A percentile compares a stretch with the other conserved stretches of the same genome.
phyloP scores from a whole-genome alignment of 2,329 filamentous ascomycete species.

The Ceratocystis destructans region DNA sequence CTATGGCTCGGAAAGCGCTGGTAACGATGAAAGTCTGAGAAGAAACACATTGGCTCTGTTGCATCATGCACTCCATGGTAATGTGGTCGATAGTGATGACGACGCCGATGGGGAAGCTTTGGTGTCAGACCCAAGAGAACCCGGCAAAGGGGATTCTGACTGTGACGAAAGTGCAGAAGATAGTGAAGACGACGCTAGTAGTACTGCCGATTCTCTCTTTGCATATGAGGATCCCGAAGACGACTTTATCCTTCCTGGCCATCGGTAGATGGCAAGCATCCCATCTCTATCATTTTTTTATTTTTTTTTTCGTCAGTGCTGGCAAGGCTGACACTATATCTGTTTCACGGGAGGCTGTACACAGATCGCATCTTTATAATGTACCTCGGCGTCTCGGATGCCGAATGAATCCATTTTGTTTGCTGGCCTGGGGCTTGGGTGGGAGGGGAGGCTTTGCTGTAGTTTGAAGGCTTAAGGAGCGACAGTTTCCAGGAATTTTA shows the following conservation, averaged over 20 bases:
- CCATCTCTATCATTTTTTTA: not conserved
- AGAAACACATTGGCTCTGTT: conserved; percentile 14
- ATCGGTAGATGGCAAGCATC: conserved; percentile 28
- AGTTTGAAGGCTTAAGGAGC: not conserved
- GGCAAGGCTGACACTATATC: not conserved
- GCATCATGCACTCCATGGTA: conserved; percentile 21
- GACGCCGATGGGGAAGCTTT: conserved; percentile 19
- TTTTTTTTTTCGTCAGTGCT: not conserved
- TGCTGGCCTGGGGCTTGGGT: not conserved
- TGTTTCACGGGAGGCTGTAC: not conserved
- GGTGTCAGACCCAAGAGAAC: not conserved
- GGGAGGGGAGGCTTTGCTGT: not conserved
- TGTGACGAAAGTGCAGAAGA: conserved; percentile 27
- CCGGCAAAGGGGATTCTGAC: not conserved
- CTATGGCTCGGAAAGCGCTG: conserved; percentile 35
- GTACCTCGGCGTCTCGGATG: not conserved
- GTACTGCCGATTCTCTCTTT: conserved; percentile 25
- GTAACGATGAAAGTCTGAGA: conserved; percentile 22
- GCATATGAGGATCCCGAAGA: conserved; percentile 37
- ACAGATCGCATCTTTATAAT: not conserved
- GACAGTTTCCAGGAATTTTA: no score
- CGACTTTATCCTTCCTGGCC: conserved; percentile 38
- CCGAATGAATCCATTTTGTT: not conserved
- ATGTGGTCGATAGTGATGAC: conserved; percentile 28
- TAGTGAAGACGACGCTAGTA: conserved; percentile 33